Conservation (phyloP, 768 basidiomycete species). For the Neoboletus magnificus region DNA sequence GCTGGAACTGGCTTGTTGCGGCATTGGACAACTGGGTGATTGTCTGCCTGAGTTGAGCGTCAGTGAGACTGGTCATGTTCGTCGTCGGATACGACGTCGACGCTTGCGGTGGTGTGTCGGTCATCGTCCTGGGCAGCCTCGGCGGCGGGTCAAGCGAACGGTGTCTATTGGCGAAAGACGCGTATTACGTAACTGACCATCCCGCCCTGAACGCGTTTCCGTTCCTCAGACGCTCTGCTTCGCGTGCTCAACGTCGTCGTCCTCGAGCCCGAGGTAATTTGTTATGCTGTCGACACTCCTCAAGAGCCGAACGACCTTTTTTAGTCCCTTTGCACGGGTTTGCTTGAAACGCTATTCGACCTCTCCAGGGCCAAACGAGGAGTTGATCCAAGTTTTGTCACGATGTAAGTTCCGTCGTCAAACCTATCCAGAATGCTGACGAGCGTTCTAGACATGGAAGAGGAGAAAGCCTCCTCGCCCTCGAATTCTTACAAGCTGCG, state of each 20-base stretch:
- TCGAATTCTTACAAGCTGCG: slow-evolving; percentile 49
- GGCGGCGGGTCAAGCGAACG: not conserved
- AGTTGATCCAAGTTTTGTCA: slow-evolving; percentile 39
- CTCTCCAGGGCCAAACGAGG: slow-evolving; percentile 32
- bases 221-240: not conserved
- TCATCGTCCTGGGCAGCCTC: slow-evolving; percentile 18
- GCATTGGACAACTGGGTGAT: slow-evolving; percentile 51
- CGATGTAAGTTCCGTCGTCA: slow-evolving; percentile 34
- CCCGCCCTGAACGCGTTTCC: not conserved
- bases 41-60: slow-evolving; percentile 61
- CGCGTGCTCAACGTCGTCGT: not conserved
- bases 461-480: slow-evolving; percentile 36
- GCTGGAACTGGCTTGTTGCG: slow-evolving; percentile 35
- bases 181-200: slow-evolving; percentile 25
- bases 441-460: slow-evolving; percentile 35
- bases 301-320: not conserved
- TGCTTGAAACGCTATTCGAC: slow-evolving; percentile 18
- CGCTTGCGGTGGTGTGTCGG: slow-evolving; percentile 26
- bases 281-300: slow-evolving; percentile 21
- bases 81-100: slow-evolving; percentile 32
- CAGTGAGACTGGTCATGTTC: slow-evolving; percentile 48
- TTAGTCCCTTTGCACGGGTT: slow-evolving; percentile 1
- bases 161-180: slow-evolving; percentile 6
- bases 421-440: not conserved
- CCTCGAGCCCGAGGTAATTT: not conserved